Evolutionary conservation across 257 asterid species (phyloP).

Genomic region (Fraxinus excelsior): DNA sequence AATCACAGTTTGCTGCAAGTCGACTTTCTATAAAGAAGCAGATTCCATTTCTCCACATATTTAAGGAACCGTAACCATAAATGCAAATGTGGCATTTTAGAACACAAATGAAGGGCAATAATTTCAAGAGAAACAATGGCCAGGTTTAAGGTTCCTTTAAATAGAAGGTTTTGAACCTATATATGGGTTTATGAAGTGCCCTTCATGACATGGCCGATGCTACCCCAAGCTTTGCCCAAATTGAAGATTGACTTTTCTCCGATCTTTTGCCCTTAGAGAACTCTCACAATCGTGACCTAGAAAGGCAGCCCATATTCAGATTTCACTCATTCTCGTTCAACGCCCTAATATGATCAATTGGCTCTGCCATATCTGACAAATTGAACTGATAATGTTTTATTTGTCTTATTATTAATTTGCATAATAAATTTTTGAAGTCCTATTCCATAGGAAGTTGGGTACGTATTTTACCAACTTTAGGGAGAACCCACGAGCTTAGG

Average conservation of each 20-base stretch:
- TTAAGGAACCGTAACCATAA: not conserved
- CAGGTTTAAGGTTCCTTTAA: not conserved
- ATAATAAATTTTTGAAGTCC: too few relatives aligned
- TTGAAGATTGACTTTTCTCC: not conserved
- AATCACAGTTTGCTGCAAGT: not conserved
- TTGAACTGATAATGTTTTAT: too few relatives aligned
- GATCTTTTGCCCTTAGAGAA: not conserved
- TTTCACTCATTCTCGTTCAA: not conserved
- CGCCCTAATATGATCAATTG: not conserved
- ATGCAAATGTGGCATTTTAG: constrained; percentile 9
- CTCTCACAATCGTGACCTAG: not conserved
- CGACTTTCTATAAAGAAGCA: constrained; percentile 1
- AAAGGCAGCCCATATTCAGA: not conserved
- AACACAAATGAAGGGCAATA: constrained; percentile 11
- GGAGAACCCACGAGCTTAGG: too few relatives aligned
- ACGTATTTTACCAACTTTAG: too few relatives aligned
- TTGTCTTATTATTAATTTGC: too few relatives aligned
- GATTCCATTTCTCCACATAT: not conserved
- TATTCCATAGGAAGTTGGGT: too few relatives aligned
- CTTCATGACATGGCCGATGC: not conserved
- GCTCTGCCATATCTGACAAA: not conserved
- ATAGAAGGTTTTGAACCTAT: not conserved
- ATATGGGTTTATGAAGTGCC: not conserved
- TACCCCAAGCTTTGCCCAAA: not conserved
- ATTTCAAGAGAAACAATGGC: not conserved